Base-by-base conservation (phyloP, 2,329 filamentous ascomycete species). In the Microcera coccophila region DNA sequence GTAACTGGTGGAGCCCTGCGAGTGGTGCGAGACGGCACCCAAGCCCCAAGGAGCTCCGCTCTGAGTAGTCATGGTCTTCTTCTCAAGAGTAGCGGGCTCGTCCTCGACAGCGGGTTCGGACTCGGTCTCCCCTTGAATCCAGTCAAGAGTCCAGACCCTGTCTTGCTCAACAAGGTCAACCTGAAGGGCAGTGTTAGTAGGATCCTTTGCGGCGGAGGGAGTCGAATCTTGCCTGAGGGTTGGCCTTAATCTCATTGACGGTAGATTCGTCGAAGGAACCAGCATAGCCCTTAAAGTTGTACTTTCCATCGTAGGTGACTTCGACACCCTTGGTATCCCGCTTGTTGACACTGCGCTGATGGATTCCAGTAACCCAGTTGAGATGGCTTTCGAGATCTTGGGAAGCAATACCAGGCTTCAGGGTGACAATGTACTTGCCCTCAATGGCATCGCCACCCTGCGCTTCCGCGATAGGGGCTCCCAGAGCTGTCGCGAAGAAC, bases 401-500 rank as follows among this genome's bases (percentile, higher is more conserved):
- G 15, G 68, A 59, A 38, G 62, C 63, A 50, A 69, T 67, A 39
- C 69, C 71, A 49, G 66, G 65, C 62, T 82, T 78, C 63, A 82
- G 81, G 37, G 82, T 78, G 28, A 84, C 72, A 52, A 84, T 81
- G 64, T 80, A 84, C 41, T 70, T 72, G 52, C 62, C 64, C 36
- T 65, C 55, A 35, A 70, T 51, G 40, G 66, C 42, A 22, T 53
- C 22, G 29, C 42, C 47, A 26, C 22, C 22, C 7, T 26, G 7
- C 7, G 7, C 46, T 38, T 53, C 47, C 7, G 45, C 44, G 24
- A 54, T 38, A 20, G 61, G 58, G 31, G 54, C 53, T 10, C 52
- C 52, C 18, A 49, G 34, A 22, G 36, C 44, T 33, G 49, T 34
- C 16, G 59, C 48, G 24, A 61, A 45, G 29, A 63, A 48, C 28